Conservation (phyloP, 1,284 basidiomycete species). For the Porogramme epimiltina region DNA sequence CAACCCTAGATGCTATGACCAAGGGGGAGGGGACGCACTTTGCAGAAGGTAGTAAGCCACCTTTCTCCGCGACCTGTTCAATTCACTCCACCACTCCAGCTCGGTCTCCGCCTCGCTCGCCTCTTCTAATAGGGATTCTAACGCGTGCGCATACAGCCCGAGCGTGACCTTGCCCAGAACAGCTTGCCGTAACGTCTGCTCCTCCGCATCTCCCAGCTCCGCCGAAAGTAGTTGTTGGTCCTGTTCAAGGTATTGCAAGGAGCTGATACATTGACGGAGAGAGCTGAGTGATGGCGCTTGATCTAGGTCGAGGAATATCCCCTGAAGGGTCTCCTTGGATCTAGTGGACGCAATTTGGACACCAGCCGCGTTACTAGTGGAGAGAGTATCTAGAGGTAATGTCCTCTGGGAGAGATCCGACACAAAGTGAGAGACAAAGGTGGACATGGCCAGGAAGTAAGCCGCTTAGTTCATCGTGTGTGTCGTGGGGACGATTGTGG, state of each 20-base stretch:
- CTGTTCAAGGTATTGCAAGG: slow-evolving; percentile 27
- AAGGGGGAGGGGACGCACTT: slow-evolving; percentile 48
- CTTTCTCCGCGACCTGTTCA: slow-evolving; percentile 54
- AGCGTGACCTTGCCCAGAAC: slow-evolving; percentile 50
- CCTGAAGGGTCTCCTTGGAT: slow-evolving; percentile 29
- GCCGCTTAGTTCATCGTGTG: slow-evolving; percentile 6
- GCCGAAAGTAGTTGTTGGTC: slow-evolving; percentile 11
- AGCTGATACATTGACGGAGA: slow-evolving; percentile 23
- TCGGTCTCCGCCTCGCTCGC: slow-evolving; percentile 67
- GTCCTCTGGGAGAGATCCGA: slow-evolving; percentile 27
- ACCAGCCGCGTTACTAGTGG: slow-evolving; percentile 5
- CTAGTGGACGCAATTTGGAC: slow-evolving; percentile 5
- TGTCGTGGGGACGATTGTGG: not conserved
- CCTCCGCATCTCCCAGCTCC: slow-evolving; percentile 26
- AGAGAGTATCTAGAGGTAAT: slow-evolving; percentile 16
- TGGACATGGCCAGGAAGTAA: slow-evolving; percentile 27
- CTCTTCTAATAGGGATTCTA: slow-evolving; percentile 60
- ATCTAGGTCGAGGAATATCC: slow-evolving; percentile 31
- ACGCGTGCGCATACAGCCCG: slow-evolving; percentile 57
- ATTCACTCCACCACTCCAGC: slow-evolving; percentile 75
- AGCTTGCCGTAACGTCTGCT: slow-evolving; percentile 30
- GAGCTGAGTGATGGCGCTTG: slow-evolving; percentile 22
- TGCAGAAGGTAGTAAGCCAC: slow-evolving; percentile 64
- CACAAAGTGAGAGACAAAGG: slow-evolving; percentile 34
- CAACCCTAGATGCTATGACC: too few species aligned